Conservation (phyloP, 345 rosid genomes). For the Brassica rapa region DNA sequence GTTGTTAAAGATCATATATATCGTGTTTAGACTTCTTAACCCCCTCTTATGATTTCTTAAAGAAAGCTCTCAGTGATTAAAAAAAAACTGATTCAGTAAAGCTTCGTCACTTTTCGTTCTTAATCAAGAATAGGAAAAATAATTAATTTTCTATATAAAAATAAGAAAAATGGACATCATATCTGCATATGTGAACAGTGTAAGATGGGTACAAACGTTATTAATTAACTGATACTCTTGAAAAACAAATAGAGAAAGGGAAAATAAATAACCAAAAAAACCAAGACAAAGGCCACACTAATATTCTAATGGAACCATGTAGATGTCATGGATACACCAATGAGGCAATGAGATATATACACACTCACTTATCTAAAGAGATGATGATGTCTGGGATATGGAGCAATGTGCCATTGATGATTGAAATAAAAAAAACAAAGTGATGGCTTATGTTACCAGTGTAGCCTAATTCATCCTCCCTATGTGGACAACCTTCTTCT, state of each 20-base stretch:
- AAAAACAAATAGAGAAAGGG: not conserved
- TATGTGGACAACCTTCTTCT: constrained; percentile 49
- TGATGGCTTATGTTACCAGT: constrained; percentile 51
- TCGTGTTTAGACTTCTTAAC: too few species aligned
- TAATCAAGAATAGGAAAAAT: constrained; percentile 40
- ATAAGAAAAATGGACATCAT: constrained; percentile 1
- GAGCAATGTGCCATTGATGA: constrained; percentile 59
- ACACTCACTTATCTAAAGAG: not conserved
- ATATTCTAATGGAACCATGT: constrained; percentile 27
- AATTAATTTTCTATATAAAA: constrained; percentile 17
- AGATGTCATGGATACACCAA: constrained; percentile 53
- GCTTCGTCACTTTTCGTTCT: constrained; percentile 27
- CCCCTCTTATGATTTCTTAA: too few species aligned
- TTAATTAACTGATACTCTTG: constrained; percentile 41
- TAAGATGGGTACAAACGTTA: constrained; percentile 47
- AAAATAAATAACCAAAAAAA: not conserved
- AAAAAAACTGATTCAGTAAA: constrained; percentile 16
- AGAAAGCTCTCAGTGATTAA: too few species aligned
- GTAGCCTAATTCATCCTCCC: constrained; percentile 55
- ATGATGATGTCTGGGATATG: constrained; percentile 38
- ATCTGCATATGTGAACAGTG: constrained; percentile 40
- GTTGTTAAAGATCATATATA: too few species aligned
- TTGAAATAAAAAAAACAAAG: constrained; percentile 51
- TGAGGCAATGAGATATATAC: constrained; percentile 1
- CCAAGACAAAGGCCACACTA: constrained; percentile 18